Percentiles rank a stretch among this genome's conserved stretches.
These are phyloP conservation scores for Astrocystis sublimbata DNA, from an alignment of 495 filamentous ascomycete genomes.

Conservation along the genomic window DNA sequence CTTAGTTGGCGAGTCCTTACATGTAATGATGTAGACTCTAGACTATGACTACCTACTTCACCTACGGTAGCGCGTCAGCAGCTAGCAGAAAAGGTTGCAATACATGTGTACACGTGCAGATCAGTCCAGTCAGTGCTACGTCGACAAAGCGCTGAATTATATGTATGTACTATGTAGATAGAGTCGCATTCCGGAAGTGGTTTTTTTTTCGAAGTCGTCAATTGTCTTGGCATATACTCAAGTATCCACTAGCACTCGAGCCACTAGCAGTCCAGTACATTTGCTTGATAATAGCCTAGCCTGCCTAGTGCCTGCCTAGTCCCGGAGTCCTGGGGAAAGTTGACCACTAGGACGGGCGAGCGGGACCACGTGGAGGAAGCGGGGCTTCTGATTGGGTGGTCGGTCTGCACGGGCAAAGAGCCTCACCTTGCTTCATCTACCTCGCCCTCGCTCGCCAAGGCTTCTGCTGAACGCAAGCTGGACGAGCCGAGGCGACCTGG, in stretches of 20 bases:
- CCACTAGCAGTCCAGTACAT: too few relatives aligned
- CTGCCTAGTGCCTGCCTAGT: background rate
- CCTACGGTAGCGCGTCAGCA: background rate
- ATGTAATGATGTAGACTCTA: too few relatives aligned
- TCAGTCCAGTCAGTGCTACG: background rate
- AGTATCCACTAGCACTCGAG: too few relatives aligned
- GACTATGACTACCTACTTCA: too few relatives aligned
- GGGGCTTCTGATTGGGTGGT: background rate
- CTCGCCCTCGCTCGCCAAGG: too few relatives aligned
- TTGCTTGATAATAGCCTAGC: too few relatives aligned
- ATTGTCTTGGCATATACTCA: constrained; percentile 7
- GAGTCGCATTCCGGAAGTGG: background rate
- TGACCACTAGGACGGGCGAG: background rate
- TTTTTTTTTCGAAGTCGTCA: background rate
- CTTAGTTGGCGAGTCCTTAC: too few relatives aligned
- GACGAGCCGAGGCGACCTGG: too few relatives aligned
- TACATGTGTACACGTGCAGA: too few relatives aligned
- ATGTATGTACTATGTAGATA: too few relatives aligned
- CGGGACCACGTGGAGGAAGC: constrained; percentile 3
- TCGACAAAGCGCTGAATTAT: background rate
- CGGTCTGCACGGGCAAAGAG: background rate
- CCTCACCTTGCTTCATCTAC: constrained; percentile 8
- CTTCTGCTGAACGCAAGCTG: too few relatives aligned
- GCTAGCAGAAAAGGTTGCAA: background rate
- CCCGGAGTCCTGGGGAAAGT: background rate